A percentile compares a stretch with the other conserved stretches of the same genome.
Evolutionary conservation across 2,329 filamentous ascomycete genomes (phyloP).

Genomic region (Pseudogymnoascus sp.): DNA sequence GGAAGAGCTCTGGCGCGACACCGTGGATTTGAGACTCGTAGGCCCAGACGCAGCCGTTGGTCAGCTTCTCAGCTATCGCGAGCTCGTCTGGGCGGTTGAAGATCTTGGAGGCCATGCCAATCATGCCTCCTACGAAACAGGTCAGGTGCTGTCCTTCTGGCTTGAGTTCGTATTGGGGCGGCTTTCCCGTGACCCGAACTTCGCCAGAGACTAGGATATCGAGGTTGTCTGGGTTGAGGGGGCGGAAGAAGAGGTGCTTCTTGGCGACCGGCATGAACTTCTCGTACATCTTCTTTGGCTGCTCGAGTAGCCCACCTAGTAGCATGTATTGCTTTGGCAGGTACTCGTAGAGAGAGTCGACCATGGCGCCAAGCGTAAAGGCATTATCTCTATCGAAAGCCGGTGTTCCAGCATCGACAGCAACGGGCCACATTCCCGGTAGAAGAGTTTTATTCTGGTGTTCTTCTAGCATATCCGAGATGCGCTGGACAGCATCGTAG

Average conservation of each 20-base stretch:
- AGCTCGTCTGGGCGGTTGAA: conserved; percentile 51
- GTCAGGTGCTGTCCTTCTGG: conserved; percentile 42
- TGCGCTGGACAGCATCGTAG: conserved; percentile 74
- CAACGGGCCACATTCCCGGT: conserved; percentile 54
- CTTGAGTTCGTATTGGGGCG: conserved; percentile 45
- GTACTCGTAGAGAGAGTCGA: conserved; percentile 56
- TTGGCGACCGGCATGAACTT: conserved; percentile 39
- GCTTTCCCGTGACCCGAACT: conserved; percentile 29
- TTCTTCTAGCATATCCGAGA: conserved; percentile 45
- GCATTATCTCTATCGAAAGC: conserved; percentile 46
- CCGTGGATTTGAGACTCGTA: conserved; percentile 52
- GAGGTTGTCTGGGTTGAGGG: conserved; percentile 29
- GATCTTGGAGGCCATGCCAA: conserved; percentile 54
- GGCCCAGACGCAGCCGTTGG: conserved; percentile 62
- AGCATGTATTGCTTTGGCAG: conserved; percentile 57
- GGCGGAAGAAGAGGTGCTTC: conserved; percentile 35
- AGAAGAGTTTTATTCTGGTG: conserved; percentile 45
- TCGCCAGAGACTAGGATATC: conserved; percentile 41
- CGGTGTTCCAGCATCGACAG: conserved; percentile 37
- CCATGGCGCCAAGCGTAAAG: conserved; percentile 47
- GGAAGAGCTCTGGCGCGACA: conserved; percentile 54
- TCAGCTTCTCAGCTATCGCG: conserved; percentile 53
- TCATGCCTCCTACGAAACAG: conserved; percentile 65
- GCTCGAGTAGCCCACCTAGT: conserved; percentile 51
- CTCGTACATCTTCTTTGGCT: conserved; percentile 39